Evolutionary conservation across 1,284 basidiomycete genomes (phyloP), one percentile per base, ranked within the genome.

Genomic region (Fomitopsis palustris): DNA sequence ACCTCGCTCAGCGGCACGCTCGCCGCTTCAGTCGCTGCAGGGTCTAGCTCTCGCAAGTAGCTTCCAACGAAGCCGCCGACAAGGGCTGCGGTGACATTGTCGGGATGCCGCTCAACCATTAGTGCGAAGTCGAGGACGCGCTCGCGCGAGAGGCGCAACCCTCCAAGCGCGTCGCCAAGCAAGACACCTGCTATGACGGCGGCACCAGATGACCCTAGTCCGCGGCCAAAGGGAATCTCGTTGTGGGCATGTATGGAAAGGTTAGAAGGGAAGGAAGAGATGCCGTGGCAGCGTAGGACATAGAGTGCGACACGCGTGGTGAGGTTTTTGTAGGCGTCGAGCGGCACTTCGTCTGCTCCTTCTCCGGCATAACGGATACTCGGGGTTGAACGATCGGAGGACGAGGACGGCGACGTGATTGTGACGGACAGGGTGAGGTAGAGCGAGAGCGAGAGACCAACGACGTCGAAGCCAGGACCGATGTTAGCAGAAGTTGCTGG

Each of bases 61-160:
- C 92, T 93, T 10, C 96, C 97, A n/a, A 99, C 94, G 72, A 99
- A 99, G 0, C 97, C 97, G 41, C 97, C 97, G 33, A 98, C 84
- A 37, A 99, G 85, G 0, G 96, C 96, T 0, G 97, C 97, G 0
- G 97, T 97, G 65, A 99, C 96, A 73, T 99, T 99, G 77, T 99
- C 97, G 8, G 97, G 97, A 74, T 99, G 97, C 10, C 97, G 85
- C 75, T 99, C 97, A 68, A 99, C 96, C 97, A 99, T 99, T 59
- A 99, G 82, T 1, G 97, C 96, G 71, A 95, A 96, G 76, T 99
- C 97, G 59, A 99, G 84, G 67, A 97, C 80, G 29, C 97, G 86
- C 54, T 82, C 83, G 33, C 76, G 80, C 17, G 88, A 72, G 14
- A 99, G 84, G 25, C 81, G 71, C 61, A 99, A 82, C 53, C 85